Conservation (phyloP, 1,139 yeast genomes). For the Nakaseomyces sp. region DNA sequence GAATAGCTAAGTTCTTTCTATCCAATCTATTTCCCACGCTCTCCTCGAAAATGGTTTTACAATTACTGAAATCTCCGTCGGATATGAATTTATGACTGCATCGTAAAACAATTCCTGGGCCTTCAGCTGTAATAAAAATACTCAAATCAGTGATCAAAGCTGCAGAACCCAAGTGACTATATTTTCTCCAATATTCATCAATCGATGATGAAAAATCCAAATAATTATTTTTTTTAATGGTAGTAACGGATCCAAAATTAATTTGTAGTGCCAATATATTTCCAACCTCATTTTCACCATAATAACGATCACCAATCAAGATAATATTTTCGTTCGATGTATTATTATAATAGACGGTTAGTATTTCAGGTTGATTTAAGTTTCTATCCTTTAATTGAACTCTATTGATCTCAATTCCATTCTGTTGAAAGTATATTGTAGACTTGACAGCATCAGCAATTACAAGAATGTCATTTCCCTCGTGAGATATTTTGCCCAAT, state of each 20-base stretch:
- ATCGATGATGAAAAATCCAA: no score
- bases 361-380: conserved; percentile 12
- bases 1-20: not conserved
- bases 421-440: conserved; percentile 16
- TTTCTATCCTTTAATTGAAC: conserved; percentile 4
- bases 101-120: conserved; percentile 32
- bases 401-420: not conserved
- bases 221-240: no score
- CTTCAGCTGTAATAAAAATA: conserved; percentile 30
- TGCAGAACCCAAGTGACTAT: conserved; percentile 36
- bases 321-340: conserved; percentile 36
- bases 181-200: conserved; percentile 10
- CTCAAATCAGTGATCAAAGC: conserved; percentile 12
- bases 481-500: conserved; percentile 21
- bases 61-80: not conserved
- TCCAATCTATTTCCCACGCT: not conserved
- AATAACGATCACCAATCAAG: conserved; percentile 37
- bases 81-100: conserved; percentile 12
- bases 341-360: conserved; percentile 30
- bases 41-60: not conserved
- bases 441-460: conserved; percentile 36
- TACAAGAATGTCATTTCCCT: conserved; percentile 26
- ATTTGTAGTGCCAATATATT: conserved; percentile 36
- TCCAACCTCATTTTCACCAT: conserved; percentile 38
- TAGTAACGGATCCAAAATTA: not conserved